Percentiles rank a stretch among this genome's conserved stretches.
phyloP scores from a whole-genome alignment of 1,139 yeast genomes.

The Lodderomyces elongisporus region DNA sequence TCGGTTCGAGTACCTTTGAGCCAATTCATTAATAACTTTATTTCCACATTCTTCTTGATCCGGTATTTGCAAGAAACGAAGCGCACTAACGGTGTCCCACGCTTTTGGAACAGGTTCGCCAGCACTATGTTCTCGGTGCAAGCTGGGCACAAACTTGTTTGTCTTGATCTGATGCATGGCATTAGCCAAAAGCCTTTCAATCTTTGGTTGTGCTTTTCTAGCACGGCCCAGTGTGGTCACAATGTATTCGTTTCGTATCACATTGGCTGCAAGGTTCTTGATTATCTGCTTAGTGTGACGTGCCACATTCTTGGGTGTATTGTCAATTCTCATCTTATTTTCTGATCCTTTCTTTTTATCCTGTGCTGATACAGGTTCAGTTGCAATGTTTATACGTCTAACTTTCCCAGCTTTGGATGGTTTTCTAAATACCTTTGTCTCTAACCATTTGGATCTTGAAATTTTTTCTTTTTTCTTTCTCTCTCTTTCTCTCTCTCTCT shows the following conservation, averaged over 20 bases:
- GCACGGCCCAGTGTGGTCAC: slow-evolving; percentile 45
- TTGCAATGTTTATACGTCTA: no score
- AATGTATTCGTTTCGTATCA: slow-evolving; percentile 43
- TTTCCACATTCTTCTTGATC: slow-evolving; percentile 39
- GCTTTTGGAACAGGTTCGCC: slow-evolving; percentile 13
- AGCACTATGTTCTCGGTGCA: background rate
- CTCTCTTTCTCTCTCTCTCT: no score
- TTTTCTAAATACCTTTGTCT: background rate
- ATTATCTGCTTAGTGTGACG: slow-evolving; percentile 44
- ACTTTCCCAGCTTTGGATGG: no score
- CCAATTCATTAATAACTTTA: slow-evolving; percentile 62
- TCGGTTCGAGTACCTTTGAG: slow-evolving; percentile 58
- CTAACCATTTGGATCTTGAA: no score
- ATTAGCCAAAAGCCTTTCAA: slow-evolving; percentile 35
- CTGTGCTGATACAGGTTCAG: no score
- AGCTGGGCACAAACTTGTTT: background rate
- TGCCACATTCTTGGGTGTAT: slow-evolving; percentile 39
- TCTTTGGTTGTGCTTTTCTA: slow-evolving; percentile 42
- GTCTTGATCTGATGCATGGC: slow-evolving; percentile 20
- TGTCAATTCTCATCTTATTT: slow-evolving; percentile 4
- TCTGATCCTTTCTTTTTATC: slow-evolving; percentile 2
- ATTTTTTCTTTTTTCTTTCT: no score
- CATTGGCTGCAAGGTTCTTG: slow-evolving; percentile 42
- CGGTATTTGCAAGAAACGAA: slow-evolving; percentile 38
- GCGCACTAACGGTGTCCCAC: slow-evolving; percentile 19